phyloP scores from a whole-genome alignment of 345 rosid species.

The Nephelium lappaceum region DNA sequence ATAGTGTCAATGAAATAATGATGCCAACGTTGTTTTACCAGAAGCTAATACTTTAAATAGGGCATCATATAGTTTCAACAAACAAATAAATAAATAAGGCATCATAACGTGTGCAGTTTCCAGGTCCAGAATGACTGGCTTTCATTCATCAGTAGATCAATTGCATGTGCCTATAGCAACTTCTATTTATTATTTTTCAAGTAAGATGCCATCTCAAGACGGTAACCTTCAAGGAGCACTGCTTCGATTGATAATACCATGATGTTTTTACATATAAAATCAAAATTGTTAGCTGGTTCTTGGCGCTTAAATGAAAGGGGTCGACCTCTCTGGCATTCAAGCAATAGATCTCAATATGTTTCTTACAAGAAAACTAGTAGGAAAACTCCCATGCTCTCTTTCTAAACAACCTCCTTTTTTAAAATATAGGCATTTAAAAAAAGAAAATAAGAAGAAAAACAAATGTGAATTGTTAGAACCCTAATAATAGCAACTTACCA shows the following conservation, averaged over 20 bases:
- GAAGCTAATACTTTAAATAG: neutral
- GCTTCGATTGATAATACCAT: neutral
- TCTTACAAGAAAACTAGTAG: neutral
- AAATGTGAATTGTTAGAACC: no score
- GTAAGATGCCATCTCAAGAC: neutral
- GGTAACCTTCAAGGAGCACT: neutral
- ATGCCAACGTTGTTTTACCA: neutral
- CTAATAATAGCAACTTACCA: no score
- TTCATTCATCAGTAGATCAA: neutral
- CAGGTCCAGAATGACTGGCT: neutral
- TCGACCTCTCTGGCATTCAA: neutral
- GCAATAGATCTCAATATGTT: neutral
- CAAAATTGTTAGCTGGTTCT: neutral
- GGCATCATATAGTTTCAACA: no score
- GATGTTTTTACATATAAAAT: slow-evolving; percentile 1
- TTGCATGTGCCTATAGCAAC: neutral
- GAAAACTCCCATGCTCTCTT: neutral
- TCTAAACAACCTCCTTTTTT: neutral
- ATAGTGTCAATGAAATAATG: neutral
- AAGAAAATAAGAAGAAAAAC: neutral
- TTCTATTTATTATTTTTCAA: neutral
- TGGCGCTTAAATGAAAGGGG: neutral
- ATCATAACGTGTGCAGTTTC: neutral
- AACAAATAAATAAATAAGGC: neutral
- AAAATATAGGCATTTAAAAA: neutral